phyloP scores from a whole-genome alignment of 2,329 filamentous ascomycete species.

The Clonostachys sp. region DNA sequence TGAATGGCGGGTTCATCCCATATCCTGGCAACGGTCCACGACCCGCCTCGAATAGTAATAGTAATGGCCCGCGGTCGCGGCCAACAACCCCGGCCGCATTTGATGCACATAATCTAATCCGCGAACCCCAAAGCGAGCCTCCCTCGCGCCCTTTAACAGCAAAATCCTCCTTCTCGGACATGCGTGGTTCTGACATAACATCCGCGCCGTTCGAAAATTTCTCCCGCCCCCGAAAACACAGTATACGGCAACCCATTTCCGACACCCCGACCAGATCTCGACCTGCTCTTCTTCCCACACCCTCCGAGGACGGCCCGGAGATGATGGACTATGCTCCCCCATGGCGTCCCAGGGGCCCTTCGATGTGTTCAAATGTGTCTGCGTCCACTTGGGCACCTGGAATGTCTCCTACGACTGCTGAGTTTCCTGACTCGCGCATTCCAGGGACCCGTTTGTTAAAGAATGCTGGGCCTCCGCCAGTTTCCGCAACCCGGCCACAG shows the following conservation, averaged over 20 bases:
- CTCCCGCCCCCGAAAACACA: slow-evolving; percentile 53
- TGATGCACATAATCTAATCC: not conserved
- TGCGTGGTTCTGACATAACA: slow-evolving; percentile 13
- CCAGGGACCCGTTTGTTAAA: slow-evolving; percentile 15
- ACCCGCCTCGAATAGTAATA: not conserved
- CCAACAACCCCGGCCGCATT: slow-evolving; percentile 3
- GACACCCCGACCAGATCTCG: slow-evolving; percentile 23
- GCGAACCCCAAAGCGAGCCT: slow-evolving; percentile 11
- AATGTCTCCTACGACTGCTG: slow-evolving; percentile 22
- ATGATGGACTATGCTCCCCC: slow-evolving; percentile 5
- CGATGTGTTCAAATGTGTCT: slow-evolving; percentile 2
- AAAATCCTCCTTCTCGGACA: slow-evolving; percentile 23
- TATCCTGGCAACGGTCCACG: not conserved
- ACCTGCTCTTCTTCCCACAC: slow-evolving; percentile 15
- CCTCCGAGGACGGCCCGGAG: slow-evolving; percentile 20
- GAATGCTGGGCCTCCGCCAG: slow-evolving; percentile 13
- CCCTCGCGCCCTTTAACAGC: slow-evolving; percentile 19
- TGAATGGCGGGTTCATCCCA: no score
- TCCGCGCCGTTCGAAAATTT: slow-evolving; percentile 46
- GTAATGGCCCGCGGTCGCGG: slow-evolving; percentile 1
- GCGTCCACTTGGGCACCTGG: slow-evolving; percentile 4
- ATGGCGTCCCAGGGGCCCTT: slow-evolving; percentile 3
- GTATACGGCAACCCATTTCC: slow-evolving; percentile 36
- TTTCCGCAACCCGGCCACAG: slow-evolving; percentile 18
- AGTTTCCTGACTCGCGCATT: slow-evolving; percentile 24